Evolutionary conservation across 1,284 basidiomycete species (phyloP).

Genomic region (Amylostereum chailletii): DNA sequence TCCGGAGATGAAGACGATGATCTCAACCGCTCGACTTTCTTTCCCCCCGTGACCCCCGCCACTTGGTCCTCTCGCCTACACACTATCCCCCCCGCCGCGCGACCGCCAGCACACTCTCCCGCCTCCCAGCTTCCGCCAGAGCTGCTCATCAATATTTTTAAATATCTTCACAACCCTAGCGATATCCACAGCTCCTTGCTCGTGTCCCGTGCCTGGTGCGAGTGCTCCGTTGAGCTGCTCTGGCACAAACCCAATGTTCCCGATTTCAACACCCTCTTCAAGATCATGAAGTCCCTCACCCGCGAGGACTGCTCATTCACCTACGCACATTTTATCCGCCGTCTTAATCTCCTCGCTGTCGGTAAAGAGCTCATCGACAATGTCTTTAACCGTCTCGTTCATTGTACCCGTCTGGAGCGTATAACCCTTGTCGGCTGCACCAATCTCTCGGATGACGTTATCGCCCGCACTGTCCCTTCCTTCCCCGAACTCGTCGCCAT

Average conservation of each 20-base stretch:
- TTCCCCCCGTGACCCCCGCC: conserved; percentile 43
- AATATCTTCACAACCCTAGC: conserved; percentile 65
- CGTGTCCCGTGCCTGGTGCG: conserved; percentile 91
- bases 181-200: conserved; percentile 75
- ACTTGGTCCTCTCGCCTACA: conserved; percentile 48
- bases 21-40: conserved; percentile 41
- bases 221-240: conserved; percentile 89
- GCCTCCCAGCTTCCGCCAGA: conserved; percentile 71
- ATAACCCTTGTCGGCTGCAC: conserved; percentile 86
- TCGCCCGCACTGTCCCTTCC: conserved; percentile 60
- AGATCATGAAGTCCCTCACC: conserved; percentile 65
- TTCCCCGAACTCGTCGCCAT: conserved; percentile 81
- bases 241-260: conserved; percentile 89
- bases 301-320: conserved; percentile 70
- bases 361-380: conserved; percentile 71
- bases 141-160: conserved; percentile 89
- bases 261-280: conserved; percentile 63
- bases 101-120: conserved; percentile 33
- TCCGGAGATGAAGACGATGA: conserved; percentile 65
- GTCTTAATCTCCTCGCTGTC: conserved; percentile 83
- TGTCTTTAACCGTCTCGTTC: conserved; percentile 65
- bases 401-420: conserved; percentile 83
- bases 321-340: conserved; percentile 82
- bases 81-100: conserved; percentile 13
- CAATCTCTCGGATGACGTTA: conserved; percentile 58